phyloP scores from a whole-genome alignment of 305 asterid genomes.

The Fraxinus greggii region DNA sequence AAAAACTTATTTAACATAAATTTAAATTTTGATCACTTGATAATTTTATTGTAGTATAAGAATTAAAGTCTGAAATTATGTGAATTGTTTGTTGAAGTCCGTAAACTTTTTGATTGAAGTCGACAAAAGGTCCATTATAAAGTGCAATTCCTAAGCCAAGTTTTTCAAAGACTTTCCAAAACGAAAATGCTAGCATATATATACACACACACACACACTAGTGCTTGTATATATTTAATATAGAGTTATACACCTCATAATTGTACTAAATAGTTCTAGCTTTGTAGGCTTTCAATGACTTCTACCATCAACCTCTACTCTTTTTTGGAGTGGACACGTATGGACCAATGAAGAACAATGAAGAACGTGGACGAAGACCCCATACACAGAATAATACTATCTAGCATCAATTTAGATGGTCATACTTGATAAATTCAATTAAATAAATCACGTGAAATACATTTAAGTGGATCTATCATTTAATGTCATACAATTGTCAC shows the following conservation, averaged over 20 bases:
- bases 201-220: too few species aligned
- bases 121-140: not conserved
- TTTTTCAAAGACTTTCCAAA: not conserved
- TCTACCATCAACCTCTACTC: slow-evolving; percentile 23
- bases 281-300: slow-evolving; percentile 28
- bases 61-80: not conserved
- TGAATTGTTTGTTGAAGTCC: not conserved
- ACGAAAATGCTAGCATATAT: not conserved
- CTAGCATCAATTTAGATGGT: too few species aligned
- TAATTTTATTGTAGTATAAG: not conserved
- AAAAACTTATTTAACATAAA: too few species aligned
- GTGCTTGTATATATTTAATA: not conserved
- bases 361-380: slow-evolving; percentile 18
- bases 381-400: not conserved
- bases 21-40: not conserved
- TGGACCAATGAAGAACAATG: slow-evolving; percentile 23
- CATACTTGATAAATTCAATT: too few species aligned
- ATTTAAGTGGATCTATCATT: too few species aligned
- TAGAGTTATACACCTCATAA: not conserved
- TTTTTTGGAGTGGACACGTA: slow-evolving; percentile 14
- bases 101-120: too few species aligned
- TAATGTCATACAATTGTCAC: too few species aligned
- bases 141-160: not conserved
- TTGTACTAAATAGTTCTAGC: not conserved
- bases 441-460: too few species aligned